These are phyloP conservation scores for Chlorella vulgaris DNA, from an alignment of 139 green algal species.

Conservation along the genomic window DNA sequence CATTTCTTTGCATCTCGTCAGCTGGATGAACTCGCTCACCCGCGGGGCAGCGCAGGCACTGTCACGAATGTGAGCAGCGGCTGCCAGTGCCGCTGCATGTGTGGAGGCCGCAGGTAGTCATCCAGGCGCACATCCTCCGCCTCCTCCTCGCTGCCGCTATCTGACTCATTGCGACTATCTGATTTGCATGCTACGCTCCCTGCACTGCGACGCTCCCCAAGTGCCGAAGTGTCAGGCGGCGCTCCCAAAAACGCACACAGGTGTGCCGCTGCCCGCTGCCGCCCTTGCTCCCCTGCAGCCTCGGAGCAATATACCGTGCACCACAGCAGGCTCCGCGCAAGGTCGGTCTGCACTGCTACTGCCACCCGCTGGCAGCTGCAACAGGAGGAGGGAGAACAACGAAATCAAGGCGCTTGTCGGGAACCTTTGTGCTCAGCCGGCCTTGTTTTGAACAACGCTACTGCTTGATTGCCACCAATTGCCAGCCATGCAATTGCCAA, in stretches of 20 bases:
- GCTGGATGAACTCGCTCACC: background rate
- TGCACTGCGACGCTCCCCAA: too few relatives aligned
- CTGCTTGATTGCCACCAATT: too few relatives aligned
- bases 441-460: too few relatives aligned
- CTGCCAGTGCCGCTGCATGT: slow-evolving; percentile 35
- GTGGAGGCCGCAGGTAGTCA: slow-evolving; percentile 55
- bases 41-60: slow-evolving; percentile 61
- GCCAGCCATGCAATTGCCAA: too few relatives aligned
- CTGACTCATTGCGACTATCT: too few relatives aligned
- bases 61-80: slow-evolving; percentile 53
- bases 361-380: slow-evolving; percentile 69
- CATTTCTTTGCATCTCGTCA: background rate
- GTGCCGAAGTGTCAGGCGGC: background rate
- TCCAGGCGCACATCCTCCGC: slow-evolving; percentile 31
- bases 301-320: slow-evolving; percentile 62
- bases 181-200: too few relatives aligned
- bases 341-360: slow-evolving; percentile 56
- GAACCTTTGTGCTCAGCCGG: too few relatives aligned
- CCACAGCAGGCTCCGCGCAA: slow-evolving; percentile 52
- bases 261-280: background rate
- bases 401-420: background rate
- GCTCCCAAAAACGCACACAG: slow-evolving; percentile 30
- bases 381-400: slow-evolving; percentile 1
- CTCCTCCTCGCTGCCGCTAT: background rate
- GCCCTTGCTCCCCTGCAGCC: slow-evolving; percentile 13